Conservation (phyloP, 164 flowering plant species). For the Litsea cubeba region DNA sequence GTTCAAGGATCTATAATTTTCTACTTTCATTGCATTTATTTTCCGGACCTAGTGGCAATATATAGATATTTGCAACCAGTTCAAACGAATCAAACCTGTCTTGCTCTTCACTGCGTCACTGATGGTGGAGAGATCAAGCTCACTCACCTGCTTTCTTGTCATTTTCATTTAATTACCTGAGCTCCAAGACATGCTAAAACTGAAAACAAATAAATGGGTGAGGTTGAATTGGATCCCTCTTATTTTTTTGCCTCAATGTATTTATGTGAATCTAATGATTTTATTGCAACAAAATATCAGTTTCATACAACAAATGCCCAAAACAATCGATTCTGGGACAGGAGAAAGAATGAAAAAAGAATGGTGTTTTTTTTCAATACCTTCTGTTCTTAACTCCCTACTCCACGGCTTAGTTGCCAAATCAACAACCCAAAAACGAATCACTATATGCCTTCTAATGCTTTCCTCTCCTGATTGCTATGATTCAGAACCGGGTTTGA, state of each 20-base stretch:
- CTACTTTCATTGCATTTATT: not conserved
- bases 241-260: not conserved
- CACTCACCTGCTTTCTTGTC: slow-evolving; percentile 25
- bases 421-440: not conserved
- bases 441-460: slow-evolving; percentile 9
- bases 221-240: not conserved
- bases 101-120: slow-evolving; percentile 16
- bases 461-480: slow-evolving; percentile 7
- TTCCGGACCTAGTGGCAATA: not conserved
- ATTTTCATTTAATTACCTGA: not conserved
- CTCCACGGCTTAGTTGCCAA: slow-evolving; percentile 7
- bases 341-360: slow-evolving; percentile 45
- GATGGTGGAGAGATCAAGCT: slow-evolving; percentile 20
- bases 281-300: slow-evolving; percentile 26
- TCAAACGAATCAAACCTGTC: slow-evolving; percentile 7
- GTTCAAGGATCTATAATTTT: not conserved
- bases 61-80: not conserved
- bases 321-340: slow-evolving; percentile 28
- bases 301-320: slow-evolving; percentile 15
- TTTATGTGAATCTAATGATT: slow-evolving; percentile 27
- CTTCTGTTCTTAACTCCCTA: slow-evolving; percentile 4
- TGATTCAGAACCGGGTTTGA: slow-evolving; percentile 51
- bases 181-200: not conserved
- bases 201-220: slow-evolving; percentile 1
- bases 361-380: slow-evolving; percentile 12